Base-by-base conservation (phyloP, 2,329 filamentous ascomycete species). In the Scopulariopsis brevicaulis region DNA sequence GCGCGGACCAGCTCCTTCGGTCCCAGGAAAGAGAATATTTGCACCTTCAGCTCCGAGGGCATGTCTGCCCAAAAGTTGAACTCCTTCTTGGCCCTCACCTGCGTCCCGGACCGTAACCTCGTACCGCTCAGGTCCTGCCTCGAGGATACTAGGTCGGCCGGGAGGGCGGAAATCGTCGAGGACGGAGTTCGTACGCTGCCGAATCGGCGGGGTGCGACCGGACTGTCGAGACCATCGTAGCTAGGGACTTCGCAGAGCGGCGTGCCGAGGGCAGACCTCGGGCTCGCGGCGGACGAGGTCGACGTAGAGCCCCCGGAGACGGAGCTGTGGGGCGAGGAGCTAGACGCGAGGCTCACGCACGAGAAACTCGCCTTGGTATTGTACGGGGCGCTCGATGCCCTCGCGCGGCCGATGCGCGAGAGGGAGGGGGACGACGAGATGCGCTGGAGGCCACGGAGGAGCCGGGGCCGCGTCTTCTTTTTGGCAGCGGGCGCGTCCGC, bases 341-440 rank as follows among this genome's bases (percentile, higher is more conserved):
- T 67, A 15, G 73, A 72, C 4, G 76, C 71, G 20, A 84, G 71
- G 67, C 78, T 83, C 58, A 77, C 76, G 63, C 79, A 83, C 1
- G 81, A 84, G 14, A 83, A 66, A 53, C 73, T 77, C 53, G 72
- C 73, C n/a, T 74, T 70, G 46, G 68, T 70, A 62, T 83, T 74
- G 77, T 90, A 85, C 11, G 86, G 83, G 65, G 86, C 87, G 65
- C 82, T 85, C 59, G 82, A 79, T 7, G 89, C 86, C 58, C 84
- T 79, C 28, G 83, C 75, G 60, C 87, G 82, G 58, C 83, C 80
- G 57, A 84, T 70, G 59, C 81, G 81, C 48, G 80, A 77, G 55
- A 96, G 73, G 18, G 87, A 89, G 1, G 88, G 85, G 7, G 86
- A 90, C 0, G 90, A 96, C 12, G 89, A 86, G 66, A 95, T 93